Evolutionary conservation across 805 yeast genomes (phyloP).

Genomic region (Saccharomyces paradoxus): DNA sequence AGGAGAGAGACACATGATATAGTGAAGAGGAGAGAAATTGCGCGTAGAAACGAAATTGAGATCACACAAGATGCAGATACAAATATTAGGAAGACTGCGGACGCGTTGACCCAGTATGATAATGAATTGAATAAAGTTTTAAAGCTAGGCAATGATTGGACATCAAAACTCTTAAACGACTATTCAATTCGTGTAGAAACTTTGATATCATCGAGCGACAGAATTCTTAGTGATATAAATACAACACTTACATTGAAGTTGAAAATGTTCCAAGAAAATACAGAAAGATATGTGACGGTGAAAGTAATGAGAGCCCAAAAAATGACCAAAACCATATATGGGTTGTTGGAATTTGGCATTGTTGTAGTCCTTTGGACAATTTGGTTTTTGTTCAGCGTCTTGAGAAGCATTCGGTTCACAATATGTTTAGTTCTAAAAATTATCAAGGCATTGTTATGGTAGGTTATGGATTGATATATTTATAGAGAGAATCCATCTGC

Average conservation of each 20-base stretch:
- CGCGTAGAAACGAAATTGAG: constrained; percentile 11
- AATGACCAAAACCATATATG: constrained; percentile 16
- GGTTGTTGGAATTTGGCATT: constrained; percentile 24
- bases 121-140: constrained; percentile 23
- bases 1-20: constrained; percentile 21
- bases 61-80: constrained; percentile 13
- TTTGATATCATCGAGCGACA: constrained; percentile 52
- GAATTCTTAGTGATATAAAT: constrained; percentile 65
- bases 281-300: constrained; percentile 23
- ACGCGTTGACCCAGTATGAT: constrained; percentile 17
- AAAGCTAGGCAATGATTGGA: constrained; percentile 27
- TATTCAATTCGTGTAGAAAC: constrained; percentile 52
- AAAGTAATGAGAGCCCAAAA: constrained; percentile 20
- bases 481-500: neutral
- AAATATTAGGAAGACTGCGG: constrained; percentile 12
- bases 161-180: constrained; percentile 24
- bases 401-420: constrained; percentile 13
- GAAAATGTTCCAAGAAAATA: constrained; percentile 28
- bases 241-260: constrained; percentile 60
- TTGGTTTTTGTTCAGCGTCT: constrained; percentile 24
- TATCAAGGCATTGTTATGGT: constrained; percentile 24
- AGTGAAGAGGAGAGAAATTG: constrained; percentile 15
- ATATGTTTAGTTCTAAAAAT: constrained; percentile 12
- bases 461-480: neutral
- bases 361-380: constrained; percentile 23